Base-by-base conservation (phyloP, 257 asterid genomes). In the Primulina tabacum region DNA sequence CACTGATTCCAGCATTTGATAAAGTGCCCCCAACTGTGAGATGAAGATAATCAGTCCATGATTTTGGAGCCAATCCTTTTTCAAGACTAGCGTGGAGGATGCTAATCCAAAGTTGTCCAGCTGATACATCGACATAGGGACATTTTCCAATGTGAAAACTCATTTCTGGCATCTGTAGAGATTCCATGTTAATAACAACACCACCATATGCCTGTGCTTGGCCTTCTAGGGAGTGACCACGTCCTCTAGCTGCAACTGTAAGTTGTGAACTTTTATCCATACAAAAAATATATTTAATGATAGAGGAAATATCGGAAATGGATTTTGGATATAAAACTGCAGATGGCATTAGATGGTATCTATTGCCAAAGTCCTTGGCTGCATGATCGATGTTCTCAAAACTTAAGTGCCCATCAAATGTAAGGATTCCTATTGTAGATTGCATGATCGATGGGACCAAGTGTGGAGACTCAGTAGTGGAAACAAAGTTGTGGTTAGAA, bases 21-120 rank as follows among this genome's bases (percentile, higher is more conserved):
- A 91, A 70, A 32, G 99, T 94, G 17, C 99, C 99, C 8, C 99
- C 99, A 29, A 94, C 92, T 0, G 96, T 86, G 35, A 94, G 95
- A 75, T 84, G 96, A 72, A 94, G 95, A 80, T 94, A 94, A 76
- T 91, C 96, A 2, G 97, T 94, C 97, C 99, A 94, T 4, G 97
- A 94, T 71, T 85, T 86, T 12, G 99, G 99, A 0, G 99, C 60
- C 8, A 94, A 80, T 8, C 97, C 99, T 47, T 69, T 78, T 78
- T 88, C 82, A 62, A 90, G 86, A 60, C 96, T 81, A 74, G 86
- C 92, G 74, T 82, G 89, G 88, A 91, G 83, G 66, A 94, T 79
- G 57, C 88, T 70, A 43, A 94, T 89, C 99, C 99, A 94, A 3
- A 89, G 89, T 56, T 88, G 91, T 8, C 99, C 99, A 0, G 85